Base-by-base conservation (phyloP, 2,329 filamentous ascomycete species). In the Ceratocystis alfenasii region DNA sequence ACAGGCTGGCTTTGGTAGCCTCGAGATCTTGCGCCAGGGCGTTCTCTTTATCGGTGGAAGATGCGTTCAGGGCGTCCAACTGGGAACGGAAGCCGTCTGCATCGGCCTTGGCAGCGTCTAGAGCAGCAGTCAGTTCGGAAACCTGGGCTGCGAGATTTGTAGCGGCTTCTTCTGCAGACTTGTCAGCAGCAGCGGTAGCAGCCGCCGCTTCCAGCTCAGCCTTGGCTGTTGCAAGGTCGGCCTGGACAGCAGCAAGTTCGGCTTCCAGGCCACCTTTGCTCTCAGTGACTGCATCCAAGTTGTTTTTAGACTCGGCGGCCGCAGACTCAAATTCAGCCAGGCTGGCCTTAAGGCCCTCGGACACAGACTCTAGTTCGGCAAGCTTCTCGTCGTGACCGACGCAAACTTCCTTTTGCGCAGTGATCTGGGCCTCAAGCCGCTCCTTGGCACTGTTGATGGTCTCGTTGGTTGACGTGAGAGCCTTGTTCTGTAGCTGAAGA, bases 401-500 rank as follows among this genome's bases (percentile, higher is more conserved):
- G 44, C 44, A 55, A 17, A 12, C 28, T 1, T 20, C 62, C 45
- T 67, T 67, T 22, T 67, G 57, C 6, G 45, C 28, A 12, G 66
- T 48, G 30, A 67, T 17, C 33, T 62, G 44, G 6, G 25, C 33
- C 25, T 67, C 45, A 20, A 61, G 36, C 33, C 48, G 36, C 5
- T 46, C 20, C 36, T 63, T 63, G 25, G 44, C 28, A 6, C 62
- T 61, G 6, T 62, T 55, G 62, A 22, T n/a, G 33, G 55, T 48
- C 28, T 67, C 63, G 10, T 62, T 46, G 2, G 65, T 53, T 12
- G 59, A 57, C 30, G 45, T 22, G 28, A 67, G 60, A 6, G 57
- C 66, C 48, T 65, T 62, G 25, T 65, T 67, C 20, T 67, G 63
- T 25, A 63, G 30, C 46, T 67, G 63, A 28, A 67, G 63, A 25